Evolutionary conservation across 352 stramenopile genomes (phyloP), one percentile per base, ranked within the genome.

Genomic region (Aphanomyces cochlioides): DNA sequence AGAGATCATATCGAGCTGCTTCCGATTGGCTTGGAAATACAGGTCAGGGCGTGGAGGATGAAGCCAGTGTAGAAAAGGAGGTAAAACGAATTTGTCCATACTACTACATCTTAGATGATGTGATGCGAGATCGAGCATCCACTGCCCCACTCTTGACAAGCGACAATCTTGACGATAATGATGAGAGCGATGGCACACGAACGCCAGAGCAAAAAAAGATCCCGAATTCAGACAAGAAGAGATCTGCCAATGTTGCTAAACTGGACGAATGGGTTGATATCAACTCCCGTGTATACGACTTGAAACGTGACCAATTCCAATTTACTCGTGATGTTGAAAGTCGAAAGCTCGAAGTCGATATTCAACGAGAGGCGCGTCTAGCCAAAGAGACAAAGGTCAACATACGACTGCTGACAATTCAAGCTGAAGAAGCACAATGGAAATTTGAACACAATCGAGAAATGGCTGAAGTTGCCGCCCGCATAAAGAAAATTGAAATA

Each of bases 81-180:
- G 50, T 58, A 58, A 17, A 19, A 19, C 3, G 50, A 36, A 17
- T 58, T 58, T 73, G 68, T 45, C 68, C 69, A 19, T 59, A 69
- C 43, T 75, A 77, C 19, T 48, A 75, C 7, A 13, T 53, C 3
- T 58, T 77, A 6, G 64, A 73, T 21, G 47, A 56, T 4, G 40
- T 75, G 37, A 59, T 77, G 6, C 45, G 38, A 7, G 73, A 77
- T 21, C 65, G 58, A 15, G 43, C 69, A 2, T 72, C 61, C 1
- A 58, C 59, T 0, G 37, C 67, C 3, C 61, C 73, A 8, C 19
- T 73, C 3, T 3, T 73, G 1, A 75, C 68, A n/a, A 77, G 5
- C 39, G 60, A 68, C 43, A 57, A 54, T 38, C 28, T 68, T 13
- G 45, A 68, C 15, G 39, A 34, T 34, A 28, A 47, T 36, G n/a